Conservation (phyloP, 192 early-diverging fungal genomes). For the Phlyctochytrium bullatum region DNA sequence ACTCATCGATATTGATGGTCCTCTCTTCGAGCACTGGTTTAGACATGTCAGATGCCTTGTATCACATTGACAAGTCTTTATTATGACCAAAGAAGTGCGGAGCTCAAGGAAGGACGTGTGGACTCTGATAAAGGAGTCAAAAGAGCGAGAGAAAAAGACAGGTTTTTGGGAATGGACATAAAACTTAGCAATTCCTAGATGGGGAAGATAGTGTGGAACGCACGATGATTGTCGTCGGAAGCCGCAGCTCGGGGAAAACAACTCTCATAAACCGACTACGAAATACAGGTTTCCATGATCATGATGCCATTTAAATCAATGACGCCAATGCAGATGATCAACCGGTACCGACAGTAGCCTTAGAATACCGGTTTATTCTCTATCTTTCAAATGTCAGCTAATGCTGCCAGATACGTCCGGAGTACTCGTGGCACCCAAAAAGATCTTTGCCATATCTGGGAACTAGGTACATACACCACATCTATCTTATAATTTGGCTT, state of each 20-base stretch:
- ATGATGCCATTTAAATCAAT: not conserved
- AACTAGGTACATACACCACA: slow-evolving; percentile 30
- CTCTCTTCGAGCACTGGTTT: too few relatives aligned
- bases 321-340: slow-evolving; percentile 45
- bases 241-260: slow-evolving; percentile 39
- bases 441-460: slow-evolving; percentile 54
- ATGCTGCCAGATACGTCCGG: slow-evolving; percentile 31
- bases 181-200: not conserved
- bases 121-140: slow-evolving; percentile 41
- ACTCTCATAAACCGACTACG: slow-evolving; percentile 44
- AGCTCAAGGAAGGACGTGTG: slow-evolving; percentile 38
- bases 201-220: slow-evolving; percentile 40
- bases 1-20: not conserved
- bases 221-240: slow-evolving; percentile 42
- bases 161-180: not conserved
- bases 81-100: too few relatives aligned
- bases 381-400: too few relatives aligned
- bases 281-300: slow-evolving; percentile 39
- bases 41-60: too few relatives aligned
- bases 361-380: slow-evolving; percentile 53
- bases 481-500: not conserved
- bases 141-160: slow-evolving; percentile 21
- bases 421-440: slow-evolving; percentile 47
- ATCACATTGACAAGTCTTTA: too few relatives aligned
- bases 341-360: slow-evolving; percentile 40